Evolutionary conservation across 805 yeast genomes (phyloP), one percentile per base, ranked within the genome.

Genomic region (Kodamaea laetipori): DNA sequence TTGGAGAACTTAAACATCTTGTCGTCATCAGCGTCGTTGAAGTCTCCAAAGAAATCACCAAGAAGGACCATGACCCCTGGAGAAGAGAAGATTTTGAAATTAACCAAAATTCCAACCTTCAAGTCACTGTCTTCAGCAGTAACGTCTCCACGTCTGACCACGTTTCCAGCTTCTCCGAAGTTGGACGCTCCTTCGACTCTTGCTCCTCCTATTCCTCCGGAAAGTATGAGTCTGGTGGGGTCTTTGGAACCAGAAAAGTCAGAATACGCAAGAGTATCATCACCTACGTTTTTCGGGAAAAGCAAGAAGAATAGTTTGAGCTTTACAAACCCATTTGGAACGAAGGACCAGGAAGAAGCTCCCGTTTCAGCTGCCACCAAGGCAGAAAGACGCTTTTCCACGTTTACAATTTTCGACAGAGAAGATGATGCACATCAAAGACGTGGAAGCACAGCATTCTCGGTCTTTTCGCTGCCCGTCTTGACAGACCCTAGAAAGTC

Each of bases 71-170:
- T 57, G 38, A 51, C 61, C 12, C 54, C 63, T 3, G 52, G 54
- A n/a, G 64, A 60, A 43, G 54, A 54, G 45, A 56, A 48, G 41
- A 46, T 60, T 7, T 50, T 61, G 45, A 51, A 46, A 25, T 46
- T 51, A 39, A 61, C 66, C 10, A 50, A 45, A 39, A 61, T 61
- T n/a, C 66, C 66, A 10, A 49, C 51, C 4, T 60, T 47, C 51
- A 57, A 47, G 33, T 30, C 42, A 6, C 21, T 24, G 24, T 26
- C 39, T 4, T 33, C 41, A 3, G 13, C 31, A 2, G 32, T 26
- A 6, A 10, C 30, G 19, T 31, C 35, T 4, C 35, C 35, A 16
- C 13, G 35, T 13, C 21, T 6, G 35, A 15, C 10, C 35, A 15
- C 16, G 23, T 3, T 8, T 12, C 11, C 35, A 13, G 23, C 11